These are phyloP conservation scores for Fusarium sp. DNA, from an alignment of 2,329 filamentous ascomycete species.

Conservation along the genomic window DNA sequence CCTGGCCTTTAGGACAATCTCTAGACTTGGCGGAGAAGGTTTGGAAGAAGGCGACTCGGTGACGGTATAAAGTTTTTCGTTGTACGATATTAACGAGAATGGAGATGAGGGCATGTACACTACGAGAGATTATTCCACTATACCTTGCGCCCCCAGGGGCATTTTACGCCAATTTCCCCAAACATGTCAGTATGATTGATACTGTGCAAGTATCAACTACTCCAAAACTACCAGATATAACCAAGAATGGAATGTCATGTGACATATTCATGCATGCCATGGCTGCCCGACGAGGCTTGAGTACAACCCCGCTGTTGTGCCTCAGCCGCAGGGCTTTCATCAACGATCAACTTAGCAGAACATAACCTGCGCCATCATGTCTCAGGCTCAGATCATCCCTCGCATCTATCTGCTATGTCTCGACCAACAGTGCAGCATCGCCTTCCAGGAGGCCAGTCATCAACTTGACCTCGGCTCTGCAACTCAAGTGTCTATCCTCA, in stretches of 20 bases:
- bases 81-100: not conserved
- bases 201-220: too few relatives aligned
- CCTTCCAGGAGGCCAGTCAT: slow-evolving; percentile 44
- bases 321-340: not conserved
- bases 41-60: slow-evolving; percentile 10
- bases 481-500: slow-evolving; percentile 52
- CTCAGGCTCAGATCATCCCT: not conserved
- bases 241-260: not conserved
- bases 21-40: not conserved
- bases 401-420: not conserved
- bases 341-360: not conserved
- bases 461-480: slow-evolving; percentile 47
- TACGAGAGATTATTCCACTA: not conserved
- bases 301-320: not conserved
- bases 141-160: not conserved
- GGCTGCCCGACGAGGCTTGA: not conserved
- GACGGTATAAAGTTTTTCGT: not conserved
- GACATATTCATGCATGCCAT: not conserved
- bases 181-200: not conserved
- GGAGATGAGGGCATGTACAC: not conserved
- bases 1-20: slow-evolving; percentile 15
- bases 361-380: not conserved
- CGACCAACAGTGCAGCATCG: not conserved
- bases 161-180: not conserved
- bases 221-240: not conserved